A percentile compares a stretch with the other conserved stretches of the same genome.
phyloP scores from a whole-genome alignment of 495 filamentous ascomycete species.

The Xylaria scruposa region DNA sequence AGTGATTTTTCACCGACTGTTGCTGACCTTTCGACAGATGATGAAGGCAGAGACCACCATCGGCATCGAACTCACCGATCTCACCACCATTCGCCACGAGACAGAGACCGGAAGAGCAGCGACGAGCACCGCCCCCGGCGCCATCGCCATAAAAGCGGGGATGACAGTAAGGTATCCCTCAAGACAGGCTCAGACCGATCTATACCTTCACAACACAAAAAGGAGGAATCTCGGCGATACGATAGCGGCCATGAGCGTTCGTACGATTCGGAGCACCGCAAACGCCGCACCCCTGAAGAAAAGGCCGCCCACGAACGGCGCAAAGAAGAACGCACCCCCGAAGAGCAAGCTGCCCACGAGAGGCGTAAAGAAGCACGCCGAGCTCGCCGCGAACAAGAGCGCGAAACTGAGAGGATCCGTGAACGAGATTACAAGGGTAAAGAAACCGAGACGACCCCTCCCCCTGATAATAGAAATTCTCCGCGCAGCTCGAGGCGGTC shows the following conservation, averaged over 20 bases:
- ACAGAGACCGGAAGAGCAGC: slow-evolving; percentile 24
- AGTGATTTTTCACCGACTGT: slow-evolving; percentile 42
- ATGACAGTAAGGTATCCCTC: slow-evolving; percentile 43
- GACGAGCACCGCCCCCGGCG: slow-evolving; percentile 27
- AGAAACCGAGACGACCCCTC: slow-evolving; percentile 32
- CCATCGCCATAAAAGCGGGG: slow-evolving; percentile 38
- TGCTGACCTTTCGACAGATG: slow-evolving; percentile 56
- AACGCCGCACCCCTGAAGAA: slow-evolving; percentile 51
- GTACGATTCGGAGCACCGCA: slow-evolving; percentile 37
- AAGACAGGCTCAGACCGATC: slow-evolving; percentile 45
- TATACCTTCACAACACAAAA: slow-evolving; percentile 32
- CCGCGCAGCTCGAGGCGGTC: slow-evolving; percentile 46
- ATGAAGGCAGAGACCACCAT: slow-evolving; percentile 45
- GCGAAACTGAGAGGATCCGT: slow-evolving; percentile 28
- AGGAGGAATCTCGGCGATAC: slow-evolving; percentile 31
- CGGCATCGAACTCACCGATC: slow-evolving; percentile 46
- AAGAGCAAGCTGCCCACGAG: slow-evolving; percentile 54
- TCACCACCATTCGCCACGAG: slow-evolving; percentile 41
- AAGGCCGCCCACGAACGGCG: slow-evolving; percentile 52
- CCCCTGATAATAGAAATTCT: slow-evolving; percentile 34
- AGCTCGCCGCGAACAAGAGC: slow-evolving; percentile 36
- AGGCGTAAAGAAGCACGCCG: slow-evolving; percentile 48
- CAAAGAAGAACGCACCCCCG: slow-evolving; percentile 50
- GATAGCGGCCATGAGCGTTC: slow-evolving; percentile 45
- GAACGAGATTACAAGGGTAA: slow-evolving; percentile 35